A percentile compares a stretch with the other conserved stretches of the same genome.
phyloP scores from a whole-genome alignment of 208 protist genomes.

The Trypanosoma avium region DNA sequence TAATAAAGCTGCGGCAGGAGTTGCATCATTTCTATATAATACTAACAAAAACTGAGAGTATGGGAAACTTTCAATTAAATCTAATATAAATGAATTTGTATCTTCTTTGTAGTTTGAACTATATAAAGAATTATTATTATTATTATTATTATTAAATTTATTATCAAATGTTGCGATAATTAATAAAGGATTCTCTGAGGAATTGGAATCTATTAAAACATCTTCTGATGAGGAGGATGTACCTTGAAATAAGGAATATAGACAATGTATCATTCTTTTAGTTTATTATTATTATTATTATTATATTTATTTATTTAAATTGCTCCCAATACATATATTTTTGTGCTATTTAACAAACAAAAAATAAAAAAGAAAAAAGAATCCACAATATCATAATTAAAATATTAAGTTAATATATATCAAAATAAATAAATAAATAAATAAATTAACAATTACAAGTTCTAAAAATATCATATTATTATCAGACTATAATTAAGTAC shows the following conservation, averaged over 20 bases:
- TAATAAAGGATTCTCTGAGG: not conserved
- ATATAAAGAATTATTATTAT: too few relatives aligned
- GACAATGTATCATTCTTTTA: conserved; percentile 8
- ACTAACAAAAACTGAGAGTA: conserved; percentile 13
- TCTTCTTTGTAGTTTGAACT: too few relatives aligned
- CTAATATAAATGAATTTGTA: not conserved
- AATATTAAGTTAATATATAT: not conserved
- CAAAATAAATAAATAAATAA: conserved; percentile 1
- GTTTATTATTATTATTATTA: not conserved
- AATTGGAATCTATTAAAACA: not conserved
- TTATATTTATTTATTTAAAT: not conserved
- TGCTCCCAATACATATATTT: not conserved
- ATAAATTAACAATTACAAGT: not conserved
- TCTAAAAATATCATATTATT: too few relatives aligned
- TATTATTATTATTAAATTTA: too few relatives aligned
- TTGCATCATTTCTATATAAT: not conserved
- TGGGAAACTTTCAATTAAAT: conserved; percentile 15
- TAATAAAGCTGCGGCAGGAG: not conserved
- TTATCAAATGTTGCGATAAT: conserved; percentile 11
- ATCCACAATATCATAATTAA: not conserved
- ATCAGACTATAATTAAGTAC: too few relatives aligned
- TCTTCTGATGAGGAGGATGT: not conserved
- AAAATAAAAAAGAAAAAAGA: not conserved
- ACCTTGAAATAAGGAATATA: conserved; percentile 12
- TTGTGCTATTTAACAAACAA: not conserved